Evolutionary conservation across 1,284 basidiomycete genomes (phyloP).

Genomic region (Boletus chippewaensis): DNA sequence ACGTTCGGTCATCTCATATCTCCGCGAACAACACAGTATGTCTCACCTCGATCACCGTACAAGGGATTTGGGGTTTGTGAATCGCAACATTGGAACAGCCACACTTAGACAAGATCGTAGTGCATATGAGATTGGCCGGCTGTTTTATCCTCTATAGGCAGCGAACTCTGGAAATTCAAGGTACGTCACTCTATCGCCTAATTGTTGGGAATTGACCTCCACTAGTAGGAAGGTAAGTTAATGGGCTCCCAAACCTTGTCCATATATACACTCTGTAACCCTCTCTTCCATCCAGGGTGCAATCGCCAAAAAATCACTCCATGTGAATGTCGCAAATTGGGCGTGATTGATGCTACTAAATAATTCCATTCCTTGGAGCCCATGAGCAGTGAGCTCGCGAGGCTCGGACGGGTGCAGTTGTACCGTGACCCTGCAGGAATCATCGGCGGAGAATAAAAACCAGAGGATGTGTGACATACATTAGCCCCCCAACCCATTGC

Average conservation of each 20-base stretch:
- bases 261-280: conserved; percentile 57
- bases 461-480: conserved; percentile 40
- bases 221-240: conserved; percentile 6
- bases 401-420: conserved; percentile 50
- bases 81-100: conserved; percentile 15
- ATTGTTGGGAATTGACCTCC: neutral
- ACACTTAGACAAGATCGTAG: conserved; percentile 12
- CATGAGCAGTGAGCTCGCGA: conserved; percentile 33
- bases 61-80: conserved; percentile 8
- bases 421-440: conserved; percentile 48
- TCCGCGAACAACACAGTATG: conserved; percentile 21
- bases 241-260: conserved; percentile 59
- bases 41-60: conserved; percentile 31
- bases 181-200: conserved; percentile 3
- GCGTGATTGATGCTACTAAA: conserved; percentile 42
- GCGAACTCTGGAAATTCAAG: conserved; percentile 6
- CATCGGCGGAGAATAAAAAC: conserved; percentile 4
- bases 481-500: conserved; percentile 66
- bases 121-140: neutral
- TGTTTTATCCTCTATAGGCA: neutral
- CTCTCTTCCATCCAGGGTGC: conserved; percentile 70
- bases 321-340: conserved; percentile 63
- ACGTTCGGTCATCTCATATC: conserved; percentile 5
- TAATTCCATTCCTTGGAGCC: conserved; percentile 46
- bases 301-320: conserved; percentile 60